These are phyloP conservation scores for Fagopyrum esculentum DNA, from an alignment of 148 eudicot genomes.

Conservation along the genomic window DNA sequence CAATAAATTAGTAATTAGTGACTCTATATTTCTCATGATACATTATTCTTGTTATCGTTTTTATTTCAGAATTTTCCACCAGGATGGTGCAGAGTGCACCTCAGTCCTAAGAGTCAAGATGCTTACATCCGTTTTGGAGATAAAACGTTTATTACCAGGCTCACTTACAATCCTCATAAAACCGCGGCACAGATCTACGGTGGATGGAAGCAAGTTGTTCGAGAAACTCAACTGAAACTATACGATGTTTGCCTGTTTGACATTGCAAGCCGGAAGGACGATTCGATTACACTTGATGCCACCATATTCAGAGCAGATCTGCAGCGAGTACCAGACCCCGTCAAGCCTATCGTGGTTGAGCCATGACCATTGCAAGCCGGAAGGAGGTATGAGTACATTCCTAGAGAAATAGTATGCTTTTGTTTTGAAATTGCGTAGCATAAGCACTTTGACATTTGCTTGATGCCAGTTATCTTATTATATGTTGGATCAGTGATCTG, in stretches of 20 bases:
- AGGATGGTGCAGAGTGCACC: conserved; percentile 21
- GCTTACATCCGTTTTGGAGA: conserved; percentile 27
- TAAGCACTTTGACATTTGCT: background rate
- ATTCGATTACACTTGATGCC: conserved; percentile 20
- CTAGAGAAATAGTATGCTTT: background rate
- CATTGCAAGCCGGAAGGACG: conserved; percentile 14
- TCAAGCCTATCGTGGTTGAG: background rate
- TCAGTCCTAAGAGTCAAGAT: conserved; percentile 14
- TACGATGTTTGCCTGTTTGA: conserved; percentile 28
- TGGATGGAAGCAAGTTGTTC: conserved; percentile 32
- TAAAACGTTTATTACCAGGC: conserved; percentile 21
- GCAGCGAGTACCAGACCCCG: conserved; percentile 10
- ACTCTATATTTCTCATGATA: background rate
- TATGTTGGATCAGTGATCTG: background rate
- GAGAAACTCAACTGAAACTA: conserved; percentile 23
- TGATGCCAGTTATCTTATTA: background rate
- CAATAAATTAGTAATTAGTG: background rate
- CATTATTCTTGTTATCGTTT: background rate
- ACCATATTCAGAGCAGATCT: conserved; percentile 25
- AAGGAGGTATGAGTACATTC: background rate
- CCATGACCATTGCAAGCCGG: background rate
- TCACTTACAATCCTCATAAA: conserved; percentile 4
- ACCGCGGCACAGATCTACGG: conserved; percentile 7
- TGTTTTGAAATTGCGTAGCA: background rate
- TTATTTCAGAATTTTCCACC: conserved; percentile 23